Conservation (phyloP, 2,329 filamentous ascomycete genomes). For the Trichoderma endophyticum region DNA sequence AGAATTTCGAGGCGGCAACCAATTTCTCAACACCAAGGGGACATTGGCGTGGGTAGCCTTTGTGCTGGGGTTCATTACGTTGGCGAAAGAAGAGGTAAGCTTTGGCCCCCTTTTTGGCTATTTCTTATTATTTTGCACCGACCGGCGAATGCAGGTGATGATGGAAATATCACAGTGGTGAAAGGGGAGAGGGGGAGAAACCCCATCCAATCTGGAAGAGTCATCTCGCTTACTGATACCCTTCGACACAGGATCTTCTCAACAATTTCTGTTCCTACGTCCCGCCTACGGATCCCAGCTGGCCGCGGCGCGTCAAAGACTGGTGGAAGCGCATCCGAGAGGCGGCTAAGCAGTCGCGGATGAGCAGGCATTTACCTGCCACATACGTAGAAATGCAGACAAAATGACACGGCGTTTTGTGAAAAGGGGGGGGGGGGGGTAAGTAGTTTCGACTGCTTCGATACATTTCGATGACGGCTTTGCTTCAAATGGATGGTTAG, state of each 20-base stretch:
- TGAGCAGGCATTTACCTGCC: slow-evolving; percentile 34
- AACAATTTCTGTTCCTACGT: slow-evolving; percentile 29
- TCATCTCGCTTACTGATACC: slow-evolving; percentile 17
- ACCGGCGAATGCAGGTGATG: not conserved
- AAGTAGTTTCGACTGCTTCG: not conserved
- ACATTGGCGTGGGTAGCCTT: slow-evolving; percentile 40
- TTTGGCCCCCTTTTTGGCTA: not conserved
- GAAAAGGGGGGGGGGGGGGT: too few relatives aligned
- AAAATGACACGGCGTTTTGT: slow-evolving; percentile 20
- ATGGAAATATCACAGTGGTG: not conserved
- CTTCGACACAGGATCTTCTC: slow-evolving; percentile 31
- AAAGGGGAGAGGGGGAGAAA: not conserved
- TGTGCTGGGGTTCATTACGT: slow-evolving; percentile 38
- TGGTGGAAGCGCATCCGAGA: slow-evolving; percentile 37
- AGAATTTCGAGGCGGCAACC: slow-evolving; percentile 40
- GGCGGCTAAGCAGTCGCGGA: slow-evolving; percentile 35
- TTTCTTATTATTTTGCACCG: not conserved
- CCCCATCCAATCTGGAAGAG: not conserved
- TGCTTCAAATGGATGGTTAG: not conserved
- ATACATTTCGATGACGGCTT: not conserved
- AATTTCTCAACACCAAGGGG: slow-evolving; percentile 37
- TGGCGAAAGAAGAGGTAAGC: slow-evolving; percentile 36
- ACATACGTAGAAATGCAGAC: slow-evolving; percentile 35
- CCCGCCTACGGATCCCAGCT: slow-evolving; percentile 30
- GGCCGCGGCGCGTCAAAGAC: slow-evolving; percentile 28